Base-by-base conservation (phyloP, 441 rosid genomes). In the Euphorbia schlechtendalii region DNA sequence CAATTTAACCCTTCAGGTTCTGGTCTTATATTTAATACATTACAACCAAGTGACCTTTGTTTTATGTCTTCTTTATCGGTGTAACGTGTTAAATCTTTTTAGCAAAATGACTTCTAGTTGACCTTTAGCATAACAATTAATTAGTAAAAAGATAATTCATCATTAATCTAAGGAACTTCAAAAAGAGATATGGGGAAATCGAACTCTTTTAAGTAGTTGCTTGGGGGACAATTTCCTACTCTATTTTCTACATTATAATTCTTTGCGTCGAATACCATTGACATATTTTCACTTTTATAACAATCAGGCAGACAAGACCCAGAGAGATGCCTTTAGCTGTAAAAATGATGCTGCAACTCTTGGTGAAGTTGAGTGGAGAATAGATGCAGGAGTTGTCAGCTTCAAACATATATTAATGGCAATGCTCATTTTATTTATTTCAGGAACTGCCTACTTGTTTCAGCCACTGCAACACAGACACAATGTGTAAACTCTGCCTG, bases 321-420 rank as follows among this genome's bases (percentile, higher is more conserved):
- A 17, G 70, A 67, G 46, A 72, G 71, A 56, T 41, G 75, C 60
- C 59, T 70, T 73, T 32, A 68, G 11, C 46, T 72, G 64, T 60
- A 69, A 72, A 58, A 65, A 69, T 18, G 72, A 73, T 38, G 71
- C 41, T 58, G 70, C 34, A 59, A 45, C 67, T 45, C 70, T 73
- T 63, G 84, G 75, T 59, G 88, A 75, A 56, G 78, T 67, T 30
- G 77, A 77, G 52, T 77, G 96, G 76, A 83, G 89, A 73, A 73
- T 89, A 43, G 91, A 85, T 77, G 89, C 74, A 25, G 86, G 84
- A 66, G 65, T 77, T 41, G 87, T 85, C 59, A 75, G 74, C 70
- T 73, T 32, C 54, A 87, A 84, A 84, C 84, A 81, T 38, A 61
- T 78, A 41, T 53, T 81, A 64, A 36, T 76, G 65, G 85, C 84